A percentile compares a stretch with the other conserved stretches of the same genome.
Evolutionary conservation across 1,139 yeast genomes (phyloP).

Genomic region (Yamadazyma oceani): DNA sequence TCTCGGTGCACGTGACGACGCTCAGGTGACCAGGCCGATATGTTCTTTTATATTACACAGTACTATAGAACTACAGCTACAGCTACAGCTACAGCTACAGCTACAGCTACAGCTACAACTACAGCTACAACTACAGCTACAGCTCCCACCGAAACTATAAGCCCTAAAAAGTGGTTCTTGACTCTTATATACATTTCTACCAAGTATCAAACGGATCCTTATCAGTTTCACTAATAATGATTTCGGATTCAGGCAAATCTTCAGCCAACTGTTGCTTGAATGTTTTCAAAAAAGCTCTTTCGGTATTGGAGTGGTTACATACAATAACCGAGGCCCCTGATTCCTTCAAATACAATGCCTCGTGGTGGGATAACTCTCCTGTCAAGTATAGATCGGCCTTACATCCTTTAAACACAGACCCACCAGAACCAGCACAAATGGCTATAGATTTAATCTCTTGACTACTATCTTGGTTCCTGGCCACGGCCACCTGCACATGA

Average conservation of each 20-base stretch:
- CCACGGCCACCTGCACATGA: constrained; percentile 64
- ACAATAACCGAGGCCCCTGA: constrained; percentile 70
- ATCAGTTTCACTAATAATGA: constrained; percentile 53
- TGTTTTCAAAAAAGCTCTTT: constrained; percentile 70
- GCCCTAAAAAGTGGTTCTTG: no score
- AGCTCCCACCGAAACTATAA: no score
- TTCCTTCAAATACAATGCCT: constrained; percentile 70
- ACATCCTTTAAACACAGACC: constrained; percentile 60
- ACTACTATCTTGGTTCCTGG: constrained; percentile 28
- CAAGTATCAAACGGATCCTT: constrained; percentile 54
- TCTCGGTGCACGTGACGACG: no score
- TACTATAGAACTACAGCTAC: no score
- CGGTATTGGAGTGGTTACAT: constrained; percentile 91
- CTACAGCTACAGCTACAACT: no score
- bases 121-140: no score
- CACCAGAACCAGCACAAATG: constrained; percentile 95
- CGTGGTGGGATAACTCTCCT: constrained; percentile 95
- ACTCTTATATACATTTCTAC: constrained; percentile 22
- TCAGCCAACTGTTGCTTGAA: constrained; percentile 49
- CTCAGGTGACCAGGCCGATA: no score
- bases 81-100: no score
- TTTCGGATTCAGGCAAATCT: constrained; percentile 44
- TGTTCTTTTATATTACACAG: no score
- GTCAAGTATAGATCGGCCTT: constrained; percentile 79
- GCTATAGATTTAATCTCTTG: constrained; percentile 58